These are phyloP conservation scores for Leccinum longicurvipes DNA, from an alignment of 768 basidiomycete species.

Conservation along the genomic window DNA sequence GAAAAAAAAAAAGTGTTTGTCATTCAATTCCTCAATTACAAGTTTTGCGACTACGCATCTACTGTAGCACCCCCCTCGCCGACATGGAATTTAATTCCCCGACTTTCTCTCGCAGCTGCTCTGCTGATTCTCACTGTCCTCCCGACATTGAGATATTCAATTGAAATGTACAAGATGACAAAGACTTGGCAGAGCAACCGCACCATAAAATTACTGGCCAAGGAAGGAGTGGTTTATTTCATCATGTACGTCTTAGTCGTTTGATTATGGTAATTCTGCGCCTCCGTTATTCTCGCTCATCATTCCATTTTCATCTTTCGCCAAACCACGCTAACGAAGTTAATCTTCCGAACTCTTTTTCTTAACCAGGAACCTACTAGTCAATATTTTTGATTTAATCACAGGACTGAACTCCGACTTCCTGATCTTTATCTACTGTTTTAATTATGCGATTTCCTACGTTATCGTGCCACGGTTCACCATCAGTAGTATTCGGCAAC, in stretches of 20 bases:
- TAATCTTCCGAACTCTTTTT: not conserved
- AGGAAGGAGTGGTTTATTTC: not conserved
- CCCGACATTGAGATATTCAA: not conserved
- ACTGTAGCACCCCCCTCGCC: too few relatives aligned
- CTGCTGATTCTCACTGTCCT: not conserved
- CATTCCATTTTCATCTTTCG: not conserved
- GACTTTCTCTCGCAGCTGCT: not conserved
- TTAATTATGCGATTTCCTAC: not conserved
- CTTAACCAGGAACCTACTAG: not conserved
- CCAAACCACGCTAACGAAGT: not conserved
- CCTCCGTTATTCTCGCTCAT: not conserved
- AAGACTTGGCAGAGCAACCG: not conserved
- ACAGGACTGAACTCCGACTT: not conserved
- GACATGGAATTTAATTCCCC: not conserved
- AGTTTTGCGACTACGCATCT: not conserved
- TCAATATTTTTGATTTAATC: not conserved
- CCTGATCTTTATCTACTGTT: not conserved
- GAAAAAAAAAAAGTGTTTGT: not conserved
- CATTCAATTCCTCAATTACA: not conserved
- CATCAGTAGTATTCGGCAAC: not conserved
- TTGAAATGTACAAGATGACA: not conserved
- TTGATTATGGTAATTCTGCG: too few relatives aligned
- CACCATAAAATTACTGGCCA: not conserved
- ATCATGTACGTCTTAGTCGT: not conserved
- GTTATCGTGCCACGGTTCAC: not conserved